Evolutionary conservation across 2,329 filamentous ascomycete species (phyloP).

Genomic region (Incumbomyces delicatus): DNA sequence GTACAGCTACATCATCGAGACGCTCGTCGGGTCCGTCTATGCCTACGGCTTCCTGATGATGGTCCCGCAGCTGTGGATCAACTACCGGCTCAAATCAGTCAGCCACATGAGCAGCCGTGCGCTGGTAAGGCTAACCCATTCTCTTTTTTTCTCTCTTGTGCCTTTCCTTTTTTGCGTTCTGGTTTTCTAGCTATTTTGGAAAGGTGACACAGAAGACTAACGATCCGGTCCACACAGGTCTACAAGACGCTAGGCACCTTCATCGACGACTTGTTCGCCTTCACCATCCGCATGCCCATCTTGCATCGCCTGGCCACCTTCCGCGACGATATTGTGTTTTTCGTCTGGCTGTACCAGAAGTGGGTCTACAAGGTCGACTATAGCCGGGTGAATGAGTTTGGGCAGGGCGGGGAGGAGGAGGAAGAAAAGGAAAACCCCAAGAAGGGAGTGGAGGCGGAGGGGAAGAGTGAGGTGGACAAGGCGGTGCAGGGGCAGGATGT

Average conservation of each 20-base stretch:
- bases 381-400: slow-evolving; percentile 90
- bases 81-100: slow-evolving; percentile 73
- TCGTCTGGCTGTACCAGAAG: slow-evolving; percentile 89
- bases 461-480: slow-evolving; percentile 10
- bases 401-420: slow-evolving; percentile 87
- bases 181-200: too few species aligned
- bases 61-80: slow-evolving; percentile 96
- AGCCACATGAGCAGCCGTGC: slow-evolving; percentile 94
- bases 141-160: slow-evolving; percentile 64
- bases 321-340: slow-evolving; percentile 95
- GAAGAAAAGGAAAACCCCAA: slow-evolving; percentile 46
- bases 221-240: slow-evolving; percentile 54
- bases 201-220: too few species aligned
- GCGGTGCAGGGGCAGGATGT: slow-evolving; percentile 16
- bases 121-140: slow-evolving; percentile 95
- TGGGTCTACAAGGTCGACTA: slow-evolving; percentile 91
- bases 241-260: slow-evolving; percentile 99
- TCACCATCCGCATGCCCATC: slow-evolving; percentile 98
- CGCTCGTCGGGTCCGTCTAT: slow-evolving; percentile 90
- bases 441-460: slow-evolving; percentile 25
- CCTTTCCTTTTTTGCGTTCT: slow-evolving; percentile 47
- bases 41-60: slow-evolving; percentile 99
- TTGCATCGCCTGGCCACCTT: slow-evolving; percentile 86
- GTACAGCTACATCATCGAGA: slow-evolving; percentile 94
- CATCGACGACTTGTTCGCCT: slow-evolving; percentile 96